These are phyloP conservation scores for Jacaranda mimosifolia DNA, from an alignment of 257 asterid species.

Conservation along the genomic window DNA sequence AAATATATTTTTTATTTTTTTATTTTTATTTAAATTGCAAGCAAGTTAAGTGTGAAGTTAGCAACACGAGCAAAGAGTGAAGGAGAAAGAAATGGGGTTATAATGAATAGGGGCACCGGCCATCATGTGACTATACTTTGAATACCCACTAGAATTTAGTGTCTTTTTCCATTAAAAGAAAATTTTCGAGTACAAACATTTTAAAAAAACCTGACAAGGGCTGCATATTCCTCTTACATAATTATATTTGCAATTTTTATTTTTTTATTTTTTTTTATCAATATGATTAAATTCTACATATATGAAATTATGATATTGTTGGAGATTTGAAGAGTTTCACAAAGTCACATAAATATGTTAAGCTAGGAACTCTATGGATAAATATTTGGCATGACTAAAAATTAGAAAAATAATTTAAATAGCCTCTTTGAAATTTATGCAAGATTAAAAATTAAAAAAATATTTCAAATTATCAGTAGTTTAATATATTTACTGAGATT, in stretches of 20 bases:
- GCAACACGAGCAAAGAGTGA: constrained; percentile 35
- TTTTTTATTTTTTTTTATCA: neutral
- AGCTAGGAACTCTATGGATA: too few species aligned
- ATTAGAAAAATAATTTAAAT: too few species aligned
- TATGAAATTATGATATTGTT: neutral
- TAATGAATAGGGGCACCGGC: constrained; percentile 30
- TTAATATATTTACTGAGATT: too few species aligned
- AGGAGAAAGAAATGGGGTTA: constrained; percentile 10
- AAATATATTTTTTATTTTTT: too few species aligned
- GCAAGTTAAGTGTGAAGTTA: constrained; percentile 34
- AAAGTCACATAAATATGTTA: neutral
- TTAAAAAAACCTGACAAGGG: too few species aligned
- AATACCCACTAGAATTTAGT: constrained; percentile 16
- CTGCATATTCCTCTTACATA: too few species aligned
- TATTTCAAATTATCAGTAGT: too few species aligned
- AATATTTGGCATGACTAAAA: too few species aligned
- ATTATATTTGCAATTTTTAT: neutral
- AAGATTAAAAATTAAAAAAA: too few species aligned
- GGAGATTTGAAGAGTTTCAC: constrained; percentile 7
- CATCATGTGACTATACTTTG: constrained; percentile 41
- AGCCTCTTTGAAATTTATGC: too few species aligned
- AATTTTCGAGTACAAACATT: constrained; percentile 12
- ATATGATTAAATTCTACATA: neutral
- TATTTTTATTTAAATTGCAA: neutral
- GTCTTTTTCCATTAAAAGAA: constrained; percentile 25